These are phyloP conservation scores for Paecilomyces formosus DNA, from an alignment of 2,329 filamentous ascomycete genomes.

Conservation along the genomic window DNA sequence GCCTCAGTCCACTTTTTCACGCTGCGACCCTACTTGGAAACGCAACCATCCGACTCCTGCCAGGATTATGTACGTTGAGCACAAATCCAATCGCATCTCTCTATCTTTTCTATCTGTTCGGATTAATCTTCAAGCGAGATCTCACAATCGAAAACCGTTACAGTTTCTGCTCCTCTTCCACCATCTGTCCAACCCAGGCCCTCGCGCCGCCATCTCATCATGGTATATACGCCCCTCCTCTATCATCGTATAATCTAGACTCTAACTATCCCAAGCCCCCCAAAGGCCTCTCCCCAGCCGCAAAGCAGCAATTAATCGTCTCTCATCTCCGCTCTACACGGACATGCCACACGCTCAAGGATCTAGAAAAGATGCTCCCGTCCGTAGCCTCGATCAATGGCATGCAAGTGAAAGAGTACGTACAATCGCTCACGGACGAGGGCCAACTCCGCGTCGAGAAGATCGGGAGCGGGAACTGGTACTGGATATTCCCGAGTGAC, in stretches of 20 bases:
- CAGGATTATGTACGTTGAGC: too few species aligned
- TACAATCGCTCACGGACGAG: conserved; percentile 56
- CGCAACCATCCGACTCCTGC: too few species aligned
- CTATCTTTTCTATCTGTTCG: too few species aligned
- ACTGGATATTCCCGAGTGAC: conserved; percentile 59
- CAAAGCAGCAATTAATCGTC: conserved; percentile 53
- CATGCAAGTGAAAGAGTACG: conserved; percentile 62
- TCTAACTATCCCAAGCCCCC: conserved; percentile 27
- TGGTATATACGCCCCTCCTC: too few species aligned
- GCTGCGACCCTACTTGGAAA: too few species aligned
- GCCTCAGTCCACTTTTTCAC: too few species aligned
- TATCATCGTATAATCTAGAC: background rate
- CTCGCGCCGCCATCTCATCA: too few species aligned
- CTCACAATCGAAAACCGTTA: too few species aligned
- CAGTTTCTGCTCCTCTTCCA: too few species aligned
- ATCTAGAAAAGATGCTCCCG: conserved; percentile 59
- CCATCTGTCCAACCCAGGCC: too few species aligned
- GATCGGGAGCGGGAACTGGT: conserved; percentile 65
- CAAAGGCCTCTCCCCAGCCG: conserved; percentile 49
- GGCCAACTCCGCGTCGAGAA: conserved; percentile 58
- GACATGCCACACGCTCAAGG: conserved; percentile 58
- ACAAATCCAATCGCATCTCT: too few species aligned
- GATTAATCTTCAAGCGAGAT: too few species aligned
- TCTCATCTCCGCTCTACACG: conserved; percentile 53
- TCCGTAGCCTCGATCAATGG: conserved; percentile 55